Evolutionary conservation across 2,329 filamentous ascomycete genomes (phyloP).

Genomic region (Fusarium brachygibbosum): DNA sequence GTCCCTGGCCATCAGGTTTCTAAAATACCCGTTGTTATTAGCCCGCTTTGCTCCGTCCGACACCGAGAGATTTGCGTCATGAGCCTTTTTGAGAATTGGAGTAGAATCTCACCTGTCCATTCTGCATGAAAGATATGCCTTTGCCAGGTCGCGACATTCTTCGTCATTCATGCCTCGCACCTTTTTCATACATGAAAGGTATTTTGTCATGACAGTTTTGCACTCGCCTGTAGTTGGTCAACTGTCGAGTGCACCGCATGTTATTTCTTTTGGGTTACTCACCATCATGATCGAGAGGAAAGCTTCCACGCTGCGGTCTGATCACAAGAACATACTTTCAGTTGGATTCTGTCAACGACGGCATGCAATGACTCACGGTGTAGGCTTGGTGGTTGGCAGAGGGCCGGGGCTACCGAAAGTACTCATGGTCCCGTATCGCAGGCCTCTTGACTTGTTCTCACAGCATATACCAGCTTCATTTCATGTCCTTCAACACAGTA

Average conservation of each 20-base stretch:
- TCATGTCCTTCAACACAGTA: conserved; percentile 17
- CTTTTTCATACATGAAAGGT: conserved; percentile 88
- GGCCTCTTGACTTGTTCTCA: conserved; percentile 25
- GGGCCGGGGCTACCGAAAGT: conserved; percentile 79
- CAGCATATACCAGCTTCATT: conserved; percentile 18
- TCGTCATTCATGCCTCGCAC: conserved; percentile 87
- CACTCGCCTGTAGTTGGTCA: conserved; percentile 78
- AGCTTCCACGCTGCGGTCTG: conserved; percentile 90
- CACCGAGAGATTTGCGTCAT: conserved; percentile 35
- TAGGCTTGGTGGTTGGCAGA: conserved; percentile 74
- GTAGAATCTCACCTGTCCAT: conserved; percentile 84
- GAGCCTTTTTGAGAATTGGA: neutral
- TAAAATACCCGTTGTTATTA: conserved; percentile 52
- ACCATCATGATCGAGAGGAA: conserved; percentile 91
- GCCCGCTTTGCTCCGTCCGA: conserved; percentile 32
- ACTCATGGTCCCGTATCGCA: conserved; percentile 61
- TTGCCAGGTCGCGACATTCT: conserved; percentile 86
- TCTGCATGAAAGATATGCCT: conserved; percentile 88
- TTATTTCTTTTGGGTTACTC: conserved; percentile 34
- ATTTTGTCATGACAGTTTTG: conserved; percentile 86
- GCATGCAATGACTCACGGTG: conserved; percentile 67
- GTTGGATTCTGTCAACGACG: conserved; percentile 16
- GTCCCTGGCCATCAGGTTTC: conserved; percentile 96
- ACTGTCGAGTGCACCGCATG: neutral
- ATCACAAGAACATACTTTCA: conserved; percentile 20